Base-by-base conservation (phyloP, 176 grass and related monocot genomes). In the Triticum dicoccoides region DNA sequence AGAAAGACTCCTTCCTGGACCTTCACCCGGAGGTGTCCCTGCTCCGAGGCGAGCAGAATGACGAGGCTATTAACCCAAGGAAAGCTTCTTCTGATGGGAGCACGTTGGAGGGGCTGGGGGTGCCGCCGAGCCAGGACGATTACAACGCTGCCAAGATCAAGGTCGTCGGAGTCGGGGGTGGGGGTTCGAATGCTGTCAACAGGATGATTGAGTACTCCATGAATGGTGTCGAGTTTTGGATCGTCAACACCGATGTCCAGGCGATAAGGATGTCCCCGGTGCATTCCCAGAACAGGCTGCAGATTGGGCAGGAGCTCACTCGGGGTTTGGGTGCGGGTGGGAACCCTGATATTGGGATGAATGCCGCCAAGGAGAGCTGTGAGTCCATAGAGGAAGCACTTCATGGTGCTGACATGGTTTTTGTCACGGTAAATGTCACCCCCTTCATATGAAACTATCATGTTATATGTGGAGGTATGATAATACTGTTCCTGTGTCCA, bases 171-270 rank as follows among this genome's bases (percentile, higher is more conserved):
- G 95, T 97, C 11, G 95, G 95, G 0, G 95, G 95, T 5, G 95
- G 95, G 4, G 95, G 95, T 51, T 97, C 95, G 0, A 97, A 97
- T 81, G 95, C 95, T 12, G 95, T 97, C 33, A 97, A 97, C 67
- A 88, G 92, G 77, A 97, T 97, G 95, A 92, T 92, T 39, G 92
- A 94, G 84, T 79, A 81, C 76, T 91, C 86, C 52, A 97, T 97
- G 92, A 94, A 91, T 11, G 95, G 95, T 18, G 92, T 97, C 15
- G 95, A 97, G 78, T 97, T 97, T 83, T 97, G 95, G 95, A 88
- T 97, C 1, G 95, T 94, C 39, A 97, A 97, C 61, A 97, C 95
- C 3, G 95, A 97, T 83, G 89, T 97, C 45, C 95, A 97, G 61
- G 95, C 92, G 7, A 97, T 97, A 81, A 88, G 74, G 70, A 92